A percentile compares a stretch with the other conserved stretches of the same genome.
Conservation (phyloP, 164 flowering plant genomes). For the Dillenia suffruticosa region DNA sequence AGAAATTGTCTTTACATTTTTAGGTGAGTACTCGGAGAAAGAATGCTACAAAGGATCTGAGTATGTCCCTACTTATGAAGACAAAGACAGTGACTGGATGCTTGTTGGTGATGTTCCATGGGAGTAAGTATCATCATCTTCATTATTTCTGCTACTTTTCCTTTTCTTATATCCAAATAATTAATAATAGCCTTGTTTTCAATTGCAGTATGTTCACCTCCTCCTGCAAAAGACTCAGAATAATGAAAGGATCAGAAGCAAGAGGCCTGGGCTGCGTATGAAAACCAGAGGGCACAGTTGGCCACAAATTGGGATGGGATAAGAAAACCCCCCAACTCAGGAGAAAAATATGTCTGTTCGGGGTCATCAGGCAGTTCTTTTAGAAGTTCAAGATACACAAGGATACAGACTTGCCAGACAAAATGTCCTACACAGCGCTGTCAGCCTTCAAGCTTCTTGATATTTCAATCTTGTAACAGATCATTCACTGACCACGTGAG, state of each 20-base stretch:
- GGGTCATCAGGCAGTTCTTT: no score
- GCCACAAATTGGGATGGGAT: not conserved
- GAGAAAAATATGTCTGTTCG: no score
- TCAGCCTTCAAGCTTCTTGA: no score
- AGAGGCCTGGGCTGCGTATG: slow-evolving; percentile 42
- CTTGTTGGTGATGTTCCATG: slow-evolving; percentile 91
- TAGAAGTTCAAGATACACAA: no score
- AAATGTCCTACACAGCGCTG: no score
- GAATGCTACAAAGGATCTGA: slow-evolving; percentile 75
- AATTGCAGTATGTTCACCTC: slow-evolving; percentile 54
- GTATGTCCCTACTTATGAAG: slow-evolving; percentile 72
- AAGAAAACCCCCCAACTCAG: no score
- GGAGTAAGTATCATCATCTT: slow-evolving; percentile 31
- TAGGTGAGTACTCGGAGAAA: slow-evolving; percentile 56
- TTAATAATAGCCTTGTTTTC: not conserved
- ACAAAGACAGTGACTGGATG: slow-evolving; percentile 96
- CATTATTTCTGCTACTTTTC: not conserved
- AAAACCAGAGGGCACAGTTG: slow-evolving; percentile 5
- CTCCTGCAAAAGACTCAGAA: slow-evolving; percentile 73
- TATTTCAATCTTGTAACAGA: no score
- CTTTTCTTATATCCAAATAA: not conserved
- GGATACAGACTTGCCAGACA: no score
- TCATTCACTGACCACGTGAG: not conserved
- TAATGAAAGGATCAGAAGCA: slow-evolving; percentile 82
- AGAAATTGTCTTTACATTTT: not conserved